Evolutionary conservation across 495 filamentous ascomycete genomes (phyloP).

Genomic region (Extremus antarcticus): DNA sequence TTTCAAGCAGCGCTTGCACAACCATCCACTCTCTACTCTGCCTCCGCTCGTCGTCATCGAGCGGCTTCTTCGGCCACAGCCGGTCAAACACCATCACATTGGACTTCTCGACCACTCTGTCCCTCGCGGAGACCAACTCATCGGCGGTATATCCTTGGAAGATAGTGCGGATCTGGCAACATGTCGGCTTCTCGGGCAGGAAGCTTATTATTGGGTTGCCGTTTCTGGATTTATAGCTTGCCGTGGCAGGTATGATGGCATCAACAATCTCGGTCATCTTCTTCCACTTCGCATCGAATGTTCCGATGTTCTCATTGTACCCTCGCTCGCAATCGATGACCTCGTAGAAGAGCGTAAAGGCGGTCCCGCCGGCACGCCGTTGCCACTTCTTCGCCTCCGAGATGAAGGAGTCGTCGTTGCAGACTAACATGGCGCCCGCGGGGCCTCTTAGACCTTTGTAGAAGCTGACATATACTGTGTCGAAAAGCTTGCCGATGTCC

Average conservation of each 20-base stretch:
- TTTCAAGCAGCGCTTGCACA: background rate
- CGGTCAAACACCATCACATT: slow-evolving; percentile 7
- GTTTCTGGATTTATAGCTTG: background rate
- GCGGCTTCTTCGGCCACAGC: slow-evolving; percentile 6
- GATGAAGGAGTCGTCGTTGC: slow-evolving; percentile 7
- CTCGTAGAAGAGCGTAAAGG: slow-evolving; percentile 8
- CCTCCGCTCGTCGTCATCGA: slow-evolving; percentile 1
- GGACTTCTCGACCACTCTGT: slow-evolving; percentile 2
- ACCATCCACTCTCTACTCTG: slow-evolving; percentile 16
- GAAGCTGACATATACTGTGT: slow-evolving; percentile 14
- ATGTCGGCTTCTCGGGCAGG: slow-evolving; percentile 4
- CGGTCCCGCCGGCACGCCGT: slow-evolving; percentile 8
- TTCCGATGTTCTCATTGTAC: slow-evolving; percentile 15
- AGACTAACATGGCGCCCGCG: slow-evolving; percentile 12
- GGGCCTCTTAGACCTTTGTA: slow-evolving; percentile 17
- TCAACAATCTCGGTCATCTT: slow-evolving; percentile 10
- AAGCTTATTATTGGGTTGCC: slow-evolving; percentile 4
- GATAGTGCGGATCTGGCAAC: slow-evolving; percentile 8
- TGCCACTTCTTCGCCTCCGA: slow-evolving; percentile 15
- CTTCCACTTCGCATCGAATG: slow-evolving; percentile 9
- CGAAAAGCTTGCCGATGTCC: slow-evolving; percentile 9
- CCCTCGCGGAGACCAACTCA: slow-evolving; percentile 7
- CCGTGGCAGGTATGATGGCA: slow-evolving; percentile 6
- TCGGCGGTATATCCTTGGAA: slow-evolving; percentile 11
- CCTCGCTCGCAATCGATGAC: slow-evolving; percentile 13